Percentiles rank a stretch among this genome's conserved stretches.
These are phyloP conservation scores for Nakazawaea populi DNA, from an alignment of 805 yeast genomes.

Conservation along the genomic window DNA sequence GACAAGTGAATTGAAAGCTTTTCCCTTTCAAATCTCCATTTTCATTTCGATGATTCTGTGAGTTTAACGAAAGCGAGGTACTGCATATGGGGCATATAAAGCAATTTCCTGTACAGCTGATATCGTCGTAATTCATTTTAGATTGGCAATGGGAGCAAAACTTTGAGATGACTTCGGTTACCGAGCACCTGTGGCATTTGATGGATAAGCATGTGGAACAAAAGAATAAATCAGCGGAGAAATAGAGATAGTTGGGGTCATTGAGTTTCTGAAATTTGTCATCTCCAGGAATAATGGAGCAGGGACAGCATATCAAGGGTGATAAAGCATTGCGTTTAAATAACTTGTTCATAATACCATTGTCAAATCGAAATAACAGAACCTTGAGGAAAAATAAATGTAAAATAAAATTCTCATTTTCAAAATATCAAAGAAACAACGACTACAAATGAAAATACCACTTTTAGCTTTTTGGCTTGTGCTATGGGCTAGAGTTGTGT, in stretches of 20 bases:
- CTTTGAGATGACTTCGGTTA: conserved; percentile 14
- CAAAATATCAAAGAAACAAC: neutral
- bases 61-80: conserved; percentile 14
- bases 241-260: conserved; percentile 3
- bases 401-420: neutral
- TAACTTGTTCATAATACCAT: neutral
- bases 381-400: neutral
- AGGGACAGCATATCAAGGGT: neutral
- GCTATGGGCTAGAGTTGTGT: neutral
- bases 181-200: conserved; percentile 23
- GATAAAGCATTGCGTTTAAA: too few species aligned
- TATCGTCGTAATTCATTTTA: conserved; percentile 5
- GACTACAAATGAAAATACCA: neutral
- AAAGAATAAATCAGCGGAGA: conserved; percentile 17
- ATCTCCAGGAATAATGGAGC: neutral
- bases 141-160: conserved; percentile 24
- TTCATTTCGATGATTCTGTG: conserved; percentile 13
- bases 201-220: conserved; percentile 23
- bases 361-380: neutral
- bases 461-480: neutral
- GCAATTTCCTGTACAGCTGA: conserved; percentile 24
- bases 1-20: conserved; percentile 33
- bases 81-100: conserved; percentile 28
- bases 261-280: neutral
- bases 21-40: conserved; percentile 22